These are phyloP conservation scores for Phytopythium litorale DNA, from an alignment of 352 stramenopile genomes.

Conservation along the genomic window DNA sequence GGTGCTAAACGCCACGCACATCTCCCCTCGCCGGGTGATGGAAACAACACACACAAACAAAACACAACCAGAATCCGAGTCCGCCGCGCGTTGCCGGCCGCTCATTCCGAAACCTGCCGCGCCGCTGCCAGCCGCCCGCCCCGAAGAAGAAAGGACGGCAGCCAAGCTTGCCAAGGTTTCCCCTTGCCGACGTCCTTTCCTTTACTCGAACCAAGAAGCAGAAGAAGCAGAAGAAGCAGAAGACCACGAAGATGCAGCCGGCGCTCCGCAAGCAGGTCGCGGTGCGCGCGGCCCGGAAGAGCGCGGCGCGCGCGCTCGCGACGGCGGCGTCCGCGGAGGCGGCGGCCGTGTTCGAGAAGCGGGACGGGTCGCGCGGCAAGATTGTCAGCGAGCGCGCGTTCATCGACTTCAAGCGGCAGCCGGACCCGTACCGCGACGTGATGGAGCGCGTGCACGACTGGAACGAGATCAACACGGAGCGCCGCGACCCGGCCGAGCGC, in stretches of 20 bases:
- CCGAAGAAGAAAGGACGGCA: background rate
- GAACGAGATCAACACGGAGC: constrained; percentile 95
- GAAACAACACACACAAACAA: background rate
- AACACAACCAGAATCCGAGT: background rate
- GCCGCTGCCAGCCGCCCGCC: background rate
- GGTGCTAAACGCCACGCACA: background rate
- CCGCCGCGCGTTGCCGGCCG: background rate
- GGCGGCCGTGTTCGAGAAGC: constrained; percentile 41
- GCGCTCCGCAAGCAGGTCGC: constrained; percentile 13
- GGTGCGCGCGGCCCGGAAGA: constrained; percentile 11
- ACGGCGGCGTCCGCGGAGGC: constrained; percentile 15
- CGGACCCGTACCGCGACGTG: constrained; percentile 93
- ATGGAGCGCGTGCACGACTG: constrained; percentile 94
- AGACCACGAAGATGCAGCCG: constrained; percentile 22
- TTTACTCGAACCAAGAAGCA: background rate
- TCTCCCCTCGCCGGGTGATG: background rate
- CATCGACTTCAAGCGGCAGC: constrained; percentile 76
- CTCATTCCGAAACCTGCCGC: constrained; percentile 6
- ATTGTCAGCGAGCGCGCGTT: constrained; percentile 77
- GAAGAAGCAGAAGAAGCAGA: background rate
- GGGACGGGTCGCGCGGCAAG: constrained; percentile 61
- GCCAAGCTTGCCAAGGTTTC: background rate
- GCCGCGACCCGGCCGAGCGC: constrained; percentile 86
- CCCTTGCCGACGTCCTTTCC: background rate
- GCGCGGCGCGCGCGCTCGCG: constrained; percentile 15